A percentile compares a stretch with the other conserved stretches of the same genome.
These are phyloP conservation scores for Rhodamnia argentea DNA, from an alignment of 345 rosid genomes.

Conservation along the genomic window DNA sequence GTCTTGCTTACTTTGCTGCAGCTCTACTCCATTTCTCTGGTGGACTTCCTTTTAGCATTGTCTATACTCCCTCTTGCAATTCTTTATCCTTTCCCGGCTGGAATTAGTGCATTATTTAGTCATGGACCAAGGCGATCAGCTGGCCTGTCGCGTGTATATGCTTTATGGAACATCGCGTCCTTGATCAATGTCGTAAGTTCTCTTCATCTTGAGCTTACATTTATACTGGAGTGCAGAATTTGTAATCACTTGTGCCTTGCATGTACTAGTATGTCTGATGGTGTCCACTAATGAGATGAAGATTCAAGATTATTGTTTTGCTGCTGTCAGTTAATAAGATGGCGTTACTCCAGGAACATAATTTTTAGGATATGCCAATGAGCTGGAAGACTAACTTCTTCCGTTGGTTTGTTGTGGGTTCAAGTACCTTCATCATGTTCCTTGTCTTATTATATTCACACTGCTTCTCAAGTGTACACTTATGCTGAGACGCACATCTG, in stretches of 20 bases:
- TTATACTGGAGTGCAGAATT: background rate
- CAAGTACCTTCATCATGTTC: background rate
- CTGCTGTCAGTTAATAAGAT: background rate
- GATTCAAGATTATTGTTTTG: background rate
- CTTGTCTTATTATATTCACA: background rate
- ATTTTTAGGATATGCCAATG: background rate
- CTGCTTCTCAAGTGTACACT: background rate
- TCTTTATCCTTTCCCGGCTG: constrained; percentile 80
- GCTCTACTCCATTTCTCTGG: constrained; percentile 76
- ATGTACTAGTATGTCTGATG: background rate
- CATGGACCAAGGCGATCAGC: constrained; percentile 89
- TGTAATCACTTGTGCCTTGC: background rate
- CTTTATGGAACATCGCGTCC: constrained; percentile 78
- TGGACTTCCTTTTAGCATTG: constrained; percentile 50
- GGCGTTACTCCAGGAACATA: background rate
- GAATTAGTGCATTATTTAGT: constrained; percentile 85
- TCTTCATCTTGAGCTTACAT: background rate
- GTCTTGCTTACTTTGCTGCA: constrained; percentile 84
- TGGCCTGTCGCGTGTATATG: constrained; percentile 75
- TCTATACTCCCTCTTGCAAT: constrained; percentile 74
- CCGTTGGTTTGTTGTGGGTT: background rate
- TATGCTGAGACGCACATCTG: background rate
- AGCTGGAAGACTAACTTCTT: background rate
- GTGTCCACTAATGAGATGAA: background rate
- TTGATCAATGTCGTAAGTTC: constrained; percentile 72